phyloP scores from a whole-genome alignment of 2,329 filamentous ascomycete genomes.

The Lasiodiplodia gonubiensis region DNA sequence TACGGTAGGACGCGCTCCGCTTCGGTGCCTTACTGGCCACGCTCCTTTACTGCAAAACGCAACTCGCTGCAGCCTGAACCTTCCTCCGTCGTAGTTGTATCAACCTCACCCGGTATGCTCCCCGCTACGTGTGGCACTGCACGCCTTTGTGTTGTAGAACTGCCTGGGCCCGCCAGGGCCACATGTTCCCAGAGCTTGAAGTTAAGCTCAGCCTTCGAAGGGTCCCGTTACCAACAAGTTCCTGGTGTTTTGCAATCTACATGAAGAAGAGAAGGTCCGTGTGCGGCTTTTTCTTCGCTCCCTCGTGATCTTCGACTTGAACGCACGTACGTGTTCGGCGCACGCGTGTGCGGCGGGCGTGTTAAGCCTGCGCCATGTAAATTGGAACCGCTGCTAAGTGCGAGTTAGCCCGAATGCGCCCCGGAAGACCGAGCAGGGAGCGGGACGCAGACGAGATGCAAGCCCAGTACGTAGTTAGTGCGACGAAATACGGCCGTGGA shows the following conservation, averaged over 20 bases:
- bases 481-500: no score
- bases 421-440: not conserved
- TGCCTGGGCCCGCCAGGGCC: not conserved
- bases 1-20: not conserved
- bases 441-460: not conserved
- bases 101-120: no score
- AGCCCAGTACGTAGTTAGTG: no score
- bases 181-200: not conserved
- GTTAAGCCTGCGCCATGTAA: not conserved
- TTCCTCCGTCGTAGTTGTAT: no score
- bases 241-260: not conserved
- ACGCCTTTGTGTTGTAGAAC: no score
- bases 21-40: no score
- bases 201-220: not conserved
- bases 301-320: not conserved
- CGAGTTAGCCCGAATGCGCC: not conserved
- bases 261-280: not conserved
- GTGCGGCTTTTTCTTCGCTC: not conserved
- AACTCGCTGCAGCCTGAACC: no score
- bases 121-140: no score
- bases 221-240: not conserved
- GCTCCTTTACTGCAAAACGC: no score
- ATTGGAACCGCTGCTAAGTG: not conserved
- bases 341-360: not conserved
- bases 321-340: not conserved